Evolutionary conservation across 768 basidiomycete species (phyloP).

Genomic region (Podaxis sp.): DNA sequence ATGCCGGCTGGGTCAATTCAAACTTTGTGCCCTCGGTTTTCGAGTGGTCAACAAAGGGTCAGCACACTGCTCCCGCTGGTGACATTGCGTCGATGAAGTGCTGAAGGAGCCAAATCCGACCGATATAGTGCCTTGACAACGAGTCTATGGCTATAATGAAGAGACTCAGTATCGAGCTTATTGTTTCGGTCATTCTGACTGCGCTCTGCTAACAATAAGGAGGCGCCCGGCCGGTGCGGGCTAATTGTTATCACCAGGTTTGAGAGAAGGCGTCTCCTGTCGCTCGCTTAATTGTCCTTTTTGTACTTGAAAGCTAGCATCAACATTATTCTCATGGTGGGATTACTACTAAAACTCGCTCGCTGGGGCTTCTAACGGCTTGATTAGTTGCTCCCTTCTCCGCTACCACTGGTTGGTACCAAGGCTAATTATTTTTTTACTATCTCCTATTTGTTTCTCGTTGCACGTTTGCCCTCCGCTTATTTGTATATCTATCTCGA

Average conservation of each 20-base stretch:
- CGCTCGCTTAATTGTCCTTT: constrained; percentile 6
- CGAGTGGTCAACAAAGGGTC: not conserved
- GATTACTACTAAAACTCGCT: constrained; percentile 10
- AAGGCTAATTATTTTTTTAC: not conserved
- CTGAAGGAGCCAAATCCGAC: not conserved
- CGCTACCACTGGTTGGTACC: constrained; percentile 12
- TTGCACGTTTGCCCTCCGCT: not conserved
- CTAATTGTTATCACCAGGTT: not conserved
- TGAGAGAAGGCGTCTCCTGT: not conserved
- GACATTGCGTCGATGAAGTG: too few relatives aligned
- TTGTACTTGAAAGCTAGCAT: not conserved
- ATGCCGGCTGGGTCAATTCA: not conserved
- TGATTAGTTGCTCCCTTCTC: not conserved
- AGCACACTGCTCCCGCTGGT: too few relatives aligned
- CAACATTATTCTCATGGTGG: not conserved
- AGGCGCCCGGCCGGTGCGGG: not conserved
- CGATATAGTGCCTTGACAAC: not conserved
- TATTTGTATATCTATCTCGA: not conserved
- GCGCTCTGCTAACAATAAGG: constrained; percentile 2
- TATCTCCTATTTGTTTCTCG: not conserved
- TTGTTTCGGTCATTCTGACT: not conserved
- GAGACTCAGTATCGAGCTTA: not conserved
- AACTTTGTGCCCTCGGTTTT: not conserved
- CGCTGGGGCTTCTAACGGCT: too few relatives aligned
- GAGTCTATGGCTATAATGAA: not conserved